Percentiles rank a stretch among this genome's conserved stretches.
These are phyloP conservation scores for Citrus trifoliata DNA, from an alignment of 345 rosid species.

Conservation along the genomic window DNA sequence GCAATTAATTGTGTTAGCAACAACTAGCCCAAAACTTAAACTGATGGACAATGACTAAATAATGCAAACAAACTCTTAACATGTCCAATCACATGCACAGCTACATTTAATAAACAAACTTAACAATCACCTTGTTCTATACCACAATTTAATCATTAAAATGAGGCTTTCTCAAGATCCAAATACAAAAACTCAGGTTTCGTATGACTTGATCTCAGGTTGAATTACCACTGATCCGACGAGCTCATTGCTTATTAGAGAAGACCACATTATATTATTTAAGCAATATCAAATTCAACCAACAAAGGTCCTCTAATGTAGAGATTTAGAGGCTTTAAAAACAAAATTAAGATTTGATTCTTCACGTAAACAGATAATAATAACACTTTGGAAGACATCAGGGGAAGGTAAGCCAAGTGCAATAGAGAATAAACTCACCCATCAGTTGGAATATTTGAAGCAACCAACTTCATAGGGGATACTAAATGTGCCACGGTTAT, in stretches of 20 bases:
- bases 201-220: background rate
- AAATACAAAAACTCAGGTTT: background rate
- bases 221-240: background rate
- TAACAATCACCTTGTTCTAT: background rate
- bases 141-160: background rate
- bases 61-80: background rate
- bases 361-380: background rate
- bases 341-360: background rate
- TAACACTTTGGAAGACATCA: background rate
- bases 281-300: background rate
- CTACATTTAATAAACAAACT: background rate
- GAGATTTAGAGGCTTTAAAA: background rate
- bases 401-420: background rate
- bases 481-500: conserved; percentile 12
- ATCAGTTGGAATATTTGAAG: conserved; percentile 22
- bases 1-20: background rate
- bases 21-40: background rate
- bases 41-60: background rate
- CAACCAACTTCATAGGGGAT: conserved; percentile 20
- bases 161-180: background rate
- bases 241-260: background rate
- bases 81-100: background rate
- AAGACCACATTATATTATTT: background rate
- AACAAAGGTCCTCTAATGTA: background rate
- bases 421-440: conserved; percentile 23